Evolutionary conservation across 2,329 filamentous ascomycete genomes (phyloP).

Genomic region (Penicillium sp.): DNA sequence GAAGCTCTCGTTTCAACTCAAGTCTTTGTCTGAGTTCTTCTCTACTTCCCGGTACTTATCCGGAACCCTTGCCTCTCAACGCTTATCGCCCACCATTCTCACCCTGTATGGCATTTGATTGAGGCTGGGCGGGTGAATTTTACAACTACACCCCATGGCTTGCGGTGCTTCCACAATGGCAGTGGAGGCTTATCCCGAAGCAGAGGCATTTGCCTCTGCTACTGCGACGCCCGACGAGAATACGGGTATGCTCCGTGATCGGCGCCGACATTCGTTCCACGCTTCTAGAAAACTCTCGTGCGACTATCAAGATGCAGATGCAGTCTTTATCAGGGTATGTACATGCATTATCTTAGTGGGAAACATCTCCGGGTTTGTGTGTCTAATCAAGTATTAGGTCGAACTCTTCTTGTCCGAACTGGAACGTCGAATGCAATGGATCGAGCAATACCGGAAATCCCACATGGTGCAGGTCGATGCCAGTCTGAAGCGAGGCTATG

Average conservation of each 20-base stretch:
- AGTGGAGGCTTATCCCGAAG: constrained; percentile 38
- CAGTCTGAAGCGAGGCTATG: constrained; percentile 79
- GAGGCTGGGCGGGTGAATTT: not conserved
- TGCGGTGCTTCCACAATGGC: constrained; percentile 43
- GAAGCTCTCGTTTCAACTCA: not conserved
- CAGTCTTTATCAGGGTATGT: constrained; percentile 46
- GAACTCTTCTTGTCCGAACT: constrained; percentile 69
- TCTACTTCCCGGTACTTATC: not conserved
- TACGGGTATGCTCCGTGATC: constrained; percentile 38
- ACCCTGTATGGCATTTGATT: constrained; percentile 7
- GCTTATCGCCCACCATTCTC: not conserved
- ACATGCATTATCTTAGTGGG: not conserved
- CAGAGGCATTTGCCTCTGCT: constrained; percentile 26
- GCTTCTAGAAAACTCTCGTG: constrained; percentile 43
- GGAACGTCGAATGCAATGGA: constrained; percentile 79
- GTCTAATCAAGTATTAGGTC: constrained; percentile 33
- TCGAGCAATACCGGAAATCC: constrained; percentile 84
- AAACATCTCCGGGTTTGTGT: not conserved
- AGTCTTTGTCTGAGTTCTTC: not conserved
- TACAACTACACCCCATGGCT: constrained; percentile 33
- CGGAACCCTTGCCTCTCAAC: constrained; percentile 1
- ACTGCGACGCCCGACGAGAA: constrained; percentile 35
- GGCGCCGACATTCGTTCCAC: constrained; percentile 49
- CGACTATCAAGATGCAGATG: constrained; percentile 46
- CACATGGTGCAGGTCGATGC: constrained; percentile 78